Base-by-base conservation (phyloP, 148 eudicot species). In the Diospyros lotus region DNA sequence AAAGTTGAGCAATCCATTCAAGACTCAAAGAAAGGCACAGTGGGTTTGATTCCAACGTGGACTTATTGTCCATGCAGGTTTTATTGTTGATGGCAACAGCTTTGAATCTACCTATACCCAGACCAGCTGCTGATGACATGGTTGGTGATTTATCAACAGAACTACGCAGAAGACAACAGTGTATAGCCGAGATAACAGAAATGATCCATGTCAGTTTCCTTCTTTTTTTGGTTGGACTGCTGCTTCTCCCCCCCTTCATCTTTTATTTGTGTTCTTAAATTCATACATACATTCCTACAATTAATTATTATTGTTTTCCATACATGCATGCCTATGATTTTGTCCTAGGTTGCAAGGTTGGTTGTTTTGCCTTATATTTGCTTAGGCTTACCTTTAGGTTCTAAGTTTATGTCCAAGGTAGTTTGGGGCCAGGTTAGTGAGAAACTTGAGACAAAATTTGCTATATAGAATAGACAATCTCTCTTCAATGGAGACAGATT, bases 81-180 rank as follows among this genome's bases (percentile, higher is more conserved):
- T 69, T 93, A 38, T 76, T 94, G 82, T 74, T 94, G 83, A 94
- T 94, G 98, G 97, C 95, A 65, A 91, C 94, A 77, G 98, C 98
- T 60, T 80, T 94, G 76, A 88, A 90, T 76, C 54, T 78, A 73
- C 91, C 83, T 63, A 71, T 85, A 56, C 78, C 89, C 15, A 74
- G 78, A 42, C 66, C 87, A 18, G 62, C 79, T 71, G 12, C 88
- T 55, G 84, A 53, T 44, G 66, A 52, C 63, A 87, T 80, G 62
- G 78, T 78, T 81, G 87, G 81, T 84, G 75, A 76, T 59, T 64
- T 87, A 71, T 84, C 86, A 50, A 64, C 80, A 43, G 92, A 94
- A 45, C 79, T 89, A 74, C 93, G 97, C 63, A 71, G 76, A 71
- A 90, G 97, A 79, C 98, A 91, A 73, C 97, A 94, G 66, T 76